Evolutionary conservation across 192 early-diverging fungal species (phyloP).

Genomic region (Dissophora globulifera): DNA sequence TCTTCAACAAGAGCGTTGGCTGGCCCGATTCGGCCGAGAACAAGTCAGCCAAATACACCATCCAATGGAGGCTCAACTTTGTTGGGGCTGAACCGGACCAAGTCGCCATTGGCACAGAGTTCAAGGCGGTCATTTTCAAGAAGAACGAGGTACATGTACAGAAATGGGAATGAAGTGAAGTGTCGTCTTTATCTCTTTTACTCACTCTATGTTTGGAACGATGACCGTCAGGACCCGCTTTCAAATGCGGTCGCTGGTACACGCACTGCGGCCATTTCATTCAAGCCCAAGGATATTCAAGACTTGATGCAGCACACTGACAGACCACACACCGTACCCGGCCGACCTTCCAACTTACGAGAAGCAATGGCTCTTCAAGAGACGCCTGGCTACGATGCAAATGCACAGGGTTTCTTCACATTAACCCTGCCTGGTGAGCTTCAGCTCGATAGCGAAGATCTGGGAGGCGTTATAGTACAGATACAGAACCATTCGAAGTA

Average conservation of each 20-base stretch:
- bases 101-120: constrained; percentile 22
- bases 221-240: not conserved
- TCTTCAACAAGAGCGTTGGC: not conserved
- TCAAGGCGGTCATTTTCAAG: constrained; percentile 6
- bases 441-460: not conserved
- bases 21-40: not conserved
- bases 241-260: not conserved
- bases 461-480: constrained; percentile 4
- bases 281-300: constrained; percentile 11
- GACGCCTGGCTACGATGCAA: constrained; percentile 5
- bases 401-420: constrained; percentile 21
- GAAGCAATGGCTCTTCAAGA: not conserved
- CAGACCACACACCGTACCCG: constrained; percentile 11
- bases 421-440: constrained; percentile 13
- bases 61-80: constrained; percentile 17
- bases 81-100: not conserved
- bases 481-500: constrained; percentile 20
- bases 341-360: not conserved
- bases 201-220: not conserved
- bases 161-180: not conserved
- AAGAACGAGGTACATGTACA: constrained; percentile 10
- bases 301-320: constrained; percentile 31
- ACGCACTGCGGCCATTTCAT: not conserved
- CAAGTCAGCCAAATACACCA: not conserved
- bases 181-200: not conserved